Percentiles rank a stretch among this genome's conserved stretches.
These are phyloP conservation scores for Panaeolus papilionaceus DNA, from an alignment of 768 basidiomycete species.

Conservation along the genomic window DNA sequence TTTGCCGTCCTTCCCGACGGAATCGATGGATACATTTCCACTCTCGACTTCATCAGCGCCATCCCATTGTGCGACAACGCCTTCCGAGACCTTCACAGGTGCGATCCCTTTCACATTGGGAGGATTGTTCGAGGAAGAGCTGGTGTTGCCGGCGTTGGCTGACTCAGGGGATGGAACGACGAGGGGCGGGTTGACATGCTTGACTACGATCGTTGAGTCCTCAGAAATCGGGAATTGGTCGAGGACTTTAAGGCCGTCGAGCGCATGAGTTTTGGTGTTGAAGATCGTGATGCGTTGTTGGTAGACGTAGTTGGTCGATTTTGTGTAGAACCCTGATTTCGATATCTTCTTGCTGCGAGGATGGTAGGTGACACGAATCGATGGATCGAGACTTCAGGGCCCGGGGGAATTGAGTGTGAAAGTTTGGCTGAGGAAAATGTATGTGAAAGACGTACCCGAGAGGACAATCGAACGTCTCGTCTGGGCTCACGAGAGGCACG, in stretches of 20 bases:
- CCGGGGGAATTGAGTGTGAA: background rate
- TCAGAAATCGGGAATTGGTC: slow-evolving; percentile 44
- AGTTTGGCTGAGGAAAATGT: background rate
- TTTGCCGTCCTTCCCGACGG: slow-evolving; percentile 39
- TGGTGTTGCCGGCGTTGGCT: background rate
- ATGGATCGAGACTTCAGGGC: slow-evolving; percentile 40
- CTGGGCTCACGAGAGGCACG: slow-evolving; percentile 40
- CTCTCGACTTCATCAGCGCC: slow-evolving; percentile 28
- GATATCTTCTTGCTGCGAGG: slow-evolving; percentile 36
- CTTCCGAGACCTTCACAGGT: slow-evolving; percentile 29
- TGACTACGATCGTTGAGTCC: slow-evolving; percentile 38
- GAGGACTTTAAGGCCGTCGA: slow-evolving; percentile 36
- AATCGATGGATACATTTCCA: slow-evolving; percentile 23
- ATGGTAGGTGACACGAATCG: slow-evolving; percentile 44
- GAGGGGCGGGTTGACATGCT: slow-evolving; percentile 36
- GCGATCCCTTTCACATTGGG: background rate
- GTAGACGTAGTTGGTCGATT: slow-evolving; percentile 33
- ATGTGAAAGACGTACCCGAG: slow-evolving; percentile 40
- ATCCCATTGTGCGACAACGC: slow-evolving; percentile 39
- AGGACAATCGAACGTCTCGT: slow-evolving; percentile 44
- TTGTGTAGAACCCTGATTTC: slow-evolving; percentile 38
- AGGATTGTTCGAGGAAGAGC: slow-evolving; percentile 39
- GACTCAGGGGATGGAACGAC: slow-evolving; percentile 9
- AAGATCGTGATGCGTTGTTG: slow-evolving; percentile 41
- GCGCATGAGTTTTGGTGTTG: slow-evolving; percentile 39